Conservation (phyloP, 2,329 filamentous ascomycete genomes). For the Penicillium hesseltinei region DNA sequence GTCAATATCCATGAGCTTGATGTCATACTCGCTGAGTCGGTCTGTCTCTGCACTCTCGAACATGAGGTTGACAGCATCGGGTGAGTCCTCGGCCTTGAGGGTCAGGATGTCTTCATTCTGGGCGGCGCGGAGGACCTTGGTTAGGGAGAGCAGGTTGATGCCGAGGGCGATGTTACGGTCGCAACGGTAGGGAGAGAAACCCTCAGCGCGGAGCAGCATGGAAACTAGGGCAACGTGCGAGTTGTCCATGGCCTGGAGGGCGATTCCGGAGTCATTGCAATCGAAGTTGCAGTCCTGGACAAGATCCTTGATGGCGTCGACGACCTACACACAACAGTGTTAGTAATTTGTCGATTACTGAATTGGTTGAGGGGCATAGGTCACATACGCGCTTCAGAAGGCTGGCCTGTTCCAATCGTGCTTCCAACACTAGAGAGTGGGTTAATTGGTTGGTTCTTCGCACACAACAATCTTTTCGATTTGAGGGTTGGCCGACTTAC, state of each 20-base stretch:
- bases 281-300: conserved; percentile 99
- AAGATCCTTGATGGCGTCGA: conserved; percentile 98
- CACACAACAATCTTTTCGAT: conserved; percentile 7
- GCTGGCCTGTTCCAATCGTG: conserved; percentile 89
- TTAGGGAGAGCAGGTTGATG: conserved; percentile 93
- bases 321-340: conserved; percentile 60
- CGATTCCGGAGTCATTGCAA: conserved; percentile 99
- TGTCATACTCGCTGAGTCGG: conserved; percentile 95
- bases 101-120: conserved; percentile 94
- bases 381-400: conserved; percentile 84
- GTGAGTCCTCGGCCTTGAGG: conserved; percentile 94
- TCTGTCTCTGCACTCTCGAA: conserved; percentile 91
- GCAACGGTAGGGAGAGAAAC: conserved; percentile 93
- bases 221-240: conserved; percentile 98
- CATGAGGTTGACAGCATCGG: conserved; percentile 89
- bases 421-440: conserved; percentile 73
- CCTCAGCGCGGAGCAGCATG: conserved; percentile 96
- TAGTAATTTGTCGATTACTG: conserved; percentile 3
- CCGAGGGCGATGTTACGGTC: conserved; percentile 98
- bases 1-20: conserved; percentile 99
- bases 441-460: conserved; percentile 13
- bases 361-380: not conserved
- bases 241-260: conserved; percentile 99
- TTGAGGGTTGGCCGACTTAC: conserved; percentile 24
- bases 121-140: conserved; percentile 92